phyloP scores from a whole-genome alignment of 495 filamentous ascomycete genomes.

The Hypoxylon lenormandii region DNA sequence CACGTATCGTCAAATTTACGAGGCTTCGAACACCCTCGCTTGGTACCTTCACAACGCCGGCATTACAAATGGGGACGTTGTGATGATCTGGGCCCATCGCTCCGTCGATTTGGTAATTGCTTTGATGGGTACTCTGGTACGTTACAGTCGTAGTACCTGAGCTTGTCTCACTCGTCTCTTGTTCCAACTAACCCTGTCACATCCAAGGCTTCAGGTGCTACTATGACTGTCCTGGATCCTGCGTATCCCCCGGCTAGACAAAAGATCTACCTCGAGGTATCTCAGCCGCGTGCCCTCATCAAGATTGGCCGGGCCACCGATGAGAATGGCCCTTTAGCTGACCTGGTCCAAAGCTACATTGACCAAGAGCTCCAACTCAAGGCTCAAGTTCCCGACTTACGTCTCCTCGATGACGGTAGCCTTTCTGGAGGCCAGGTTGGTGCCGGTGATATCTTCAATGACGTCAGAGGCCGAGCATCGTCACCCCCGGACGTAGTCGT shows the following conservation, averaged over 20 bases:
- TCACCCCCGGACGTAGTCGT: conserved; percentile 78
- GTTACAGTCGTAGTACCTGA: neutral
- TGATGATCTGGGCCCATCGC: conserved; percentile 91
- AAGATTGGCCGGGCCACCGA: conserved; percentile 81
- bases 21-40: conserved; percentile 82
- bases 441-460: conserved; percentile 74
- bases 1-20: conserved; percentile 88
- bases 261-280: conserved; percentile 90
- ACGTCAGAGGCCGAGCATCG: conserved; percentile 64
- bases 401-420: conserved; percentile 77
- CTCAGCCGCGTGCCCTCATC: conserved; percentile 81
- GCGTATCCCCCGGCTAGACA: conserved; percentile 89
- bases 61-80: conserved; percentile 82
- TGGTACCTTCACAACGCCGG: conserved; percentile 81
- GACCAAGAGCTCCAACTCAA: conserved; percentile 76
- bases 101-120: conserved; percentile 77
- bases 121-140: conserved; percentile 70
- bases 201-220: conserved; percentile 71
- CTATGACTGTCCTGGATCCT: conserved; percentile 87
- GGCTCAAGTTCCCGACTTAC: conserved; percentile 80
- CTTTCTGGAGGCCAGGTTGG: conserved; percentile 74
- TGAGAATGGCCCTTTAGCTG: conserved; percentile 77
- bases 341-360: conserved; percentile 78
- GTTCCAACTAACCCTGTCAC: conserved; percentile 21
- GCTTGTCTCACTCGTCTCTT: conserved; percentile 26